Evolutionary conservation across 805 yeast species (phyloP), one percentile per base, ranked within the genome.

Genomic region (Phaffomyces thermotolerans): DNA sequence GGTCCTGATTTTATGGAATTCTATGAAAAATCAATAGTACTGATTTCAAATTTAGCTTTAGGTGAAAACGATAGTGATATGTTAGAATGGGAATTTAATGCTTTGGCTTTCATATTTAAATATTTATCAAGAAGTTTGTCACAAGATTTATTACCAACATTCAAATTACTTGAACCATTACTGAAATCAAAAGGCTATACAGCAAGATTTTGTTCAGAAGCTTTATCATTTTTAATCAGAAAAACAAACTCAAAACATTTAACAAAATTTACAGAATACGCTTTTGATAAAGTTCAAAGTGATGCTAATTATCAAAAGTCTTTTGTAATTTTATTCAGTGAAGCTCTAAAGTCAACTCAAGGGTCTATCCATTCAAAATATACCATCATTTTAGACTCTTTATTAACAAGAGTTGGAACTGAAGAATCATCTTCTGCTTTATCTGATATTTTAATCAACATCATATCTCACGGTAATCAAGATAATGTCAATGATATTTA

Each of bases 101-200:
- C 88, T 49, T 62, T 91, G 45, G 95, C 97, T 6, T 89, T 86
- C 59, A 71, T 87, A 35, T 93, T 91, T 77, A 93, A 93, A 62
- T 90, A 91, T 57, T 67, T 91, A 31, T 75, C 93, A 6, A 76
- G 79, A 52, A 66, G 73, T 4, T 60, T 93, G 39, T 71, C 81
- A 0, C 65, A 73, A 22, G 84, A 87, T 40, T 64, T 89, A 46
- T 54, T 71, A 15, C 84, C 87, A 8, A 88, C 97, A 0, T 86
- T 84, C 59, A 68, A 72, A 30, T 57, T 75, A 5, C 66, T 89
- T 12, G 62, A 78, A 30, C 90, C 95, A 0, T 62, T 88, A 20
- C 66, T 91, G 43, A 75, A 76, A 31, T 64, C 78, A 44, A 83
- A 81, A 52, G 77, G 77, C 24, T 79, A 83, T 50, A 72, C 90